These are phyloP conservation scores for Salix koriyanagi DNA, from an alignment of 345 rosid species.

Conservation along the genomic window DNA sequence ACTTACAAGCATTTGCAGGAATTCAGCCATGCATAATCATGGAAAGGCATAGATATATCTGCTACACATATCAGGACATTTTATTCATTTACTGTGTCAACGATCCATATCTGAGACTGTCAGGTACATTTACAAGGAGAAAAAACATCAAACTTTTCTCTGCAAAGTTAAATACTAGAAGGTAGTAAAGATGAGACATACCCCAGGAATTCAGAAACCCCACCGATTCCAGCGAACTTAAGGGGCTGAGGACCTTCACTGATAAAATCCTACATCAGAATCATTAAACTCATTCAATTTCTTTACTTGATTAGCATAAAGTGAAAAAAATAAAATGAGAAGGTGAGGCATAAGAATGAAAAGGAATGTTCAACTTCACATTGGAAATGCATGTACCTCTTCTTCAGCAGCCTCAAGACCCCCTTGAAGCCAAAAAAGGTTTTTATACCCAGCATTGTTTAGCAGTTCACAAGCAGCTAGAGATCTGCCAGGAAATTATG, in stretches of 20 bases:
- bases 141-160: not conserved
- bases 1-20: not conserved
- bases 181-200: slow-evolving; percentile 27
- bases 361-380: slow-evolving; percentile 12
- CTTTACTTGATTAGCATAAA: not conserved
- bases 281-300: slow-evolving; percentile 5
- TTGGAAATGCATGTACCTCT: slow-evolving; percentile 44
- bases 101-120: not conserved
- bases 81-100: not conserved
- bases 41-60: not conserved
- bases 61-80: not conserved
- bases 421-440: slow-evolving; percentile 89
- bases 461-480: slow-evolving; percentile 87
- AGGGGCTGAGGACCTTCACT: slow-evolving; percentile 75
- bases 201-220: slow-evolving; percentile 90
- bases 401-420: slow-evolving; percentile 87
- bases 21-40: not conserved
- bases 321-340: not conserved
- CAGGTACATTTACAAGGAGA: not conserved
- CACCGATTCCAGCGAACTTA: slow-evolving; percentile 85
- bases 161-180: not conserved
- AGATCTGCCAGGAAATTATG: slow-evolving; percentile 49
- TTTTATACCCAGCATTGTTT: slow-evolving; percentile 65
- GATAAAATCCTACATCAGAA: slow-evolving; percentile 59
- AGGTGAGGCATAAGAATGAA: slow-evolving; percentile 12